A percentile compares a stretch with the other conserved stretches of the same genome.
phyloP scores from a whole-genome alignment of 495 filamentous ascomycete genomes.

The Hypoxylon cercidicola region DNA sequence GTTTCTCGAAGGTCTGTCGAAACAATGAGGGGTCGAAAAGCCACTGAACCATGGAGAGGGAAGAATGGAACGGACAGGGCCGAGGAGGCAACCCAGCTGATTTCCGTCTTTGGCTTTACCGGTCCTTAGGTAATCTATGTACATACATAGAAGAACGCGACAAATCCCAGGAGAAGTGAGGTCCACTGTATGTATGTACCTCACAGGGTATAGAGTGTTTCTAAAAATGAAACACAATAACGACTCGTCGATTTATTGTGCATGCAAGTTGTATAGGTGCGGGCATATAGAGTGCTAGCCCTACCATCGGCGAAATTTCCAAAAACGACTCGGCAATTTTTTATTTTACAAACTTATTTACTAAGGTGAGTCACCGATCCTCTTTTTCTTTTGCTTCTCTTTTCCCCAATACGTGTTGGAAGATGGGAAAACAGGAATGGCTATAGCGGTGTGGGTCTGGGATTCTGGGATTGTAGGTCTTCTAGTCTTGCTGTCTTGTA shows the following conservation, averaged over 20 bases:
- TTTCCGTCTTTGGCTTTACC: conserved; percentile 16
- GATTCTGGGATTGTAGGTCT: too few species aligned
- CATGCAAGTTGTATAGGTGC: background rate
- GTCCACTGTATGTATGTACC: background rate
- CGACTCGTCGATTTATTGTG: too few species aligned
- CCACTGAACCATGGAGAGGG: conserved; percentile 16
- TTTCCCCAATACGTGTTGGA: conserved; percentile 6
- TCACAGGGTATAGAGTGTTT: background rate
- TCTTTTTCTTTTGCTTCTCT: background rate
- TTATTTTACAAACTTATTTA: background rate
- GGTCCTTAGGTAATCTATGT: conserved; percentile 35
- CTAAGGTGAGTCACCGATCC: background rate
- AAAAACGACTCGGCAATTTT: background rate
- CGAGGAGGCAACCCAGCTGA: conserved; percentile 18
- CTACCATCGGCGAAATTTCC: background rate
- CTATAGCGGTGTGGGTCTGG: conserved; percentile 18
- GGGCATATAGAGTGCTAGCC: background rate
- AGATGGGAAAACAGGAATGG: conserved; percentile 11
- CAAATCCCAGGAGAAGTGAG: too few species aligned
- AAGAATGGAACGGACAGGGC: conserved; percentile 20
- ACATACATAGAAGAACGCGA: background rate
- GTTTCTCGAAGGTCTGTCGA: conserved; percentile 40
- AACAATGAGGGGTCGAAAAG: conserved; percentile 34
- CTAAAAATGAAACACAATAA: background rate
- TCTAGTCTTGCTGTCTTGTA: too few species aligned